Conservation (phyloP, 768 basidiomycete species). For the Boletus tylopilopsis region DNA sequence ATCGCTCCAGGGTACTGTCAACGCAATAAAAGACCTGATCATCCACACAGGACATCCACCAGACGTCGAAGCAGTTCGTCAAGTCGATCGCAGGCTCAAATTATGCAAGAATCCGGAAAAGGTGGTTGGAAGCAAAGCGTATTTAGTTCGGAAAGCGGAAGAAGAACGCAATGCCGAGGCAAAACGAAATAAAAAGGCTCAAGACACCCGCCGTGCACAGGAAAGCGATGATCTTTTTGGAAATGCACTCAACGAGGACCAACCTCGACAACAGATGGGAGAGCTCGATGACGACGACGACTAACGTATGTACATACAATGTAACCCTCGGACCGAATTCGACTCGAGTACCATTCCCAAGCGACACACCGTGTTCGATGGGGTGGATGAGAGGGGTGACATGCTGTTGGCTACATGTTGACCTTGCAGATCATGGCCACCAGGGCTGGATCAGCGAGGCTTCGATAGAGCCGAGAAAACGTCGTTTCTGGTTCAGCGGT, state of each 20-base stretch:
- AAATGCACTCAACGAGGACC: slow-evolving; percentile 41
- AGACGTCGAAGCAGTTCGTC: slow-evolving; percentile 80
- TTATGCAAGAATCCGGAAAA: slow-evolving; percentile 96
- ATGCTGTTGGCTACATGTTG: slow-evolving; percentile 60
- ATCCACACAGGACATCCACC: slow-evolving; percentile 53
- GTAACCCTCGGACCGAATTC: slow-evolving; percentile 16
- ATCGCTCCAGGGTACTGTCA: slow-evolving; percentile 32
- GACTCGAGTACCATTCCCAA: slow-evolving; percentile 19
- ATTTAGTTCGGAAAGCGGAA: slow-evolving; percentile 65
- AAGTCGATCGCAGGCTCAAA: slow-evolving; percentile 83
- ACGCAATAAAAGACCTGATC: slow-evolving; percentile 54
- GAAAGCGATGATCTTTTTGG: slow-evolving; percentile 71
- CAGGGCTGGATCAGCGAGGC: slow-evolving; percentile 40
- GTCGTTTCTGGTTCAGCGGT: too few species aligned
- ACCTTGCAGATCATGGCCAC: slow-evolving; percentile 47
- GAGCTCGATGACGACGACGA: slow-evolving; percentile 51
- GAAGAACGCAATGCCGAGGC: slow-evolving; percentile 66
- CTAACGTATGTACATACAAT: slow-evolving; percentile 15
- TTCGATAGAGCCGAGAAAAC: slow-evolving; percentile 54
- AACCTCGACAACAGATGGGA: slow-evolving; percentile 20
- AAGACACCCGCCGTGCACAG: slow-evolving; percentile 41
- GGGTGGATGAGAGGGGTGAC: slow-evolving; percentile 15
- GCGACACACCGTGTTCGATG: slow-evolving; percentile 20
- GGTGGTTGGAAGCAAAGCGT: slow-evolving; percentile 84
- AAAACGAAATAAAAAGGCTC: slow-evolving; percentile 64